Evolutionary conservation across 805 yeast species (phyloP).

Genomic region (Saturnispora dispora): DNA sequence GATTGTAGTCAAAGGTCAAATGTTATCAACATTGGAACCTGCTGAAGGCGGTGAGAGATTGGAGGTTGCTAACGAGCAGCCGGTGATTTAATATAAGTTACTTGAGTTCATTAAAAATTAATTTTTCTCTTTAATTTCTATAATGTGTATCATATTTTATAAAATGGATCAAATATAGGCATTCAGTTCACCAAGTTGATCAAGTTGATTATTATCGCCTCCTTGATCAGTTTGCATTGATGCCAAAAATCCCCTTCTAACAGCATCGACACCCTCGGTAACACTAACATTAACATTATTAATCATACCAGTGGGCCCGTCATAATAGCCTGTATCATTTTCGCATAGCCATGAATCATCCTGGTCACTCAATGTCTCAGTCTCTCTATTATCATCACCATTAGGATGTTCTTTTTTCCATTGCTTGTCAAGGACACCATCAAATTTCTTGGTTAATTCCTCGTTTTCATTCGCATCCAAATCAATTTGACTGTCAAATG

Average conservation of each 20-base stretch:
- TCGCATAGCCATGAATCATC: constrained; percentile 47
- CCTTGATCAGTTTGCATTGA: constrained; percentile 3
- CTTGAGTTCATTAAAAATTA: background rate
- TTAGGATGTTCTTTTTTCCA: constrained; percentile 24
- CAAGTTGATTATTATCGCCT: background rate
- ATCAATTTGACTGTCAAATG: constrained; percentile 5
- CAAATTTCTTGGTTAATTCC: constrained; percentile 17
- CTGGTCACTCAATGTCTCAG: constrained; percentile 1
- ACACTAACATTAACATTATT: constrained; percentile 41
- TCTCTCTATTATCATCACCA: constrained; percentile 8
- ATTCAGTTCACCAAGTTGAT: constrained; percentile 7
- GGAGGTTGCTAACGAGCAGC: constrained; percentile 28
- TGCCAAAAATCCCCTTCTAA: constrained; percentile 4
- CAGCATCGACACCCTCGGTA: constrained; percentile 18
- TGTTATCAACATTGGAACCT: constrained; percentile 65
- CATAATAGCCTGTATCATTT: constrained; percentile 32
- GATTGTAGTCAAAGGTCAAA: constrained; percentile 82
- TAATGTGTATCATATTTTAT: background rate
- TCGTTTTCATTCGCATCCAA: constrained; percentile 7
- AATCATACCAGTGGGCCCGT: constrained; percentile 67
- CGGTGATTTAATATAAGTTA: background rate
- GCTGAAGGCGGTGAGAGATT: constrained; percentile 61
- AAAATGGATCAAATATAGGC: constrained; percentile 5
- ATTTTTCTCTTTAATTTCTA: background rate
- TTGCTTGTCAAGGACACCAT: constrained; percentile 24